Percentiles rank a stretch among this genome's conserved stretches.
phyloP scores from a whole-genome alignment of 257 asterid genomes.

The Nicotiana sylvestris region DNA sequence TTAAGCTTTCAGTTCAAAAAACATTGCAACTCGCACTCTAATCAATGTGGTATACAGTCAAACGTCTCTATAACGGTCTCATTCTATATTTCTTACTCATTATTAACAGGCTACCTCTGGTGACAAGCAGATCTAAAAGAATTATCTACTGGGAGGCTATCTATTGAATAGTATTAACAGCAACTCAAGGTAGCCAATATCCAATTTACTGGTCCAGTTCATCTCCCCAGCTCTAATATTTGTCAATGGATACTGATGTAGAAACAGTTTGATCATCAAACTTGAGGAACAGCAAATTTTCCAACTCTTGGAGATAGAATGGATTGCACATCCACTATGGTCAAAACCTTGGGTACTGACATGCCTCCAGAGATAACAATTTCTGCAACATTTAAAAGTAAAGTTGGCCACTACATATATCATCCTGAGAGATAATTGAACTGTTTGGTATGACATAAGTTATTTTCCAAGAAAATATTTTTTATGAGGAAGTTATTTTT shows the following conservation, averaged over 20 bases:
- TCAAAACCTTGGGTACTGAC: slow-evolving; percentile 20
- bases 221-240: not conserved
- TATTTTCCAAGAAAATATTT: not conserved
- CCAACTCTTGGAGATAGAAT: slow-evolving; percentile 11
- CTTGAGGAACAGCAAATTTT: not conserved
- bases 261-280: not conserved
- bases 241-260: not conserved
- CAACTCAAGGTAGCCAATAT: not conserved
- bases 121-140: not conserved
- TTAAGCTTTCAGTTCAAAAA: not conserved
- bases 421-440: not conserved
- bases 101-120: not conserved
- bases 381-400: slow-evolving; percentile 11
- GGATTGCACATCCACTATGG: slow-evolving; percentile 9
- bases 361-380: slow-evolving; percentile 32
- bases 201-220: not conserved
- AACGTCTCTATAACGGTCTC: no score
- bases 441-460: not conserved
- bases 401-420: not conserved
- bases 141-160: not conserved
- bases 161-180: not conserved
- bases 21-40: not conserved
- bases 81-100: not conserved
- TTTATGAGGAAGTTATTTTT: not conserved
- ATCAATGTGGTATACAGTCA: not conserved